Conservation (phyloP, 495 filamentous ascomycete species). For the Pyrenula aspistea region DNA sequence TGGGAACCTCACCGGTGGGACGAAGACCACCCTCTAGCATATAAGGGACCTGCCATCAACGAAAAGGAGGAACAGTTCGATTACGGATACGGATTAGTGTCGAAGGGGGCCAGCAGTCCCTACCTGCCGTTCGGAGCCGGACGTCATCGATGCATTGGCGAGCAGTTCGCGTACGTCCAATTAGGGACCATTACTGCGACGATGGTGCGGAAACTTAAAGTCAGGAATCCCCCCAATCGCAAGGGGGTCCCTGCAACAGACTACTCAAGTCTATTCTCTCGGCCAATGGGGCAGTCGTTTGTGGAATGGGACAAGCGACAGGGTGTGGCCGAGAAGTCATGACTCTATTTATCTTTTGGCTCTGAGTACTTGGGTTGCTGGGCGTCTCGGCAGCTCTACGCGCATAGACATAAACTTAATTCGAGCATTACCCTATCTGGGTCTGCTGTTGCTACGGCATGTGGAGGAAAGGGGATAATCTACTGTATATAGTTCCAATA, state of each 20-base stretch:
- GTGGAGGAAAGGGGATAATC: no score
- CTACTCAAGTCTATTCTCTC: slow-evolving; percentile 40
- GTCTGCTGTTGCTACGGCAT: no score
- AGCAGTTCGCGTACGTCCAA: slow-evolving; percentile 44
- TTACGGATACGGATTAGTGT: slow-evolving; percentile 34
- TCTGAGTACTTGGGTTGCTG: background rate
- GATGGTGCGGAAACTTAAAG: slow-evolving; percentile 33
- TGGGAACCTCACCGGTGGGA: slow-evolving; percentile 47
- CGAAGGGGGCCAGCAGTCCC: slow-evolving; percentile 39
- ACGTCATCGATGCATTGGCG: slow-evolving; percentile 43
- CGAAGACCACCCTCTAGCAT: slow-evolving; percentile 6
- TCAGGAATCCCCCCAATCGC: slow-evolving; percentile 18
- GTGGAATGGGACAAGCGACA: slow-evolving; percentile 26
- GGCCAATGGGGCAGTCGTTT: slow-evolving; percentile 29
- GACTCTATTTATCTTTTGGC: background rate
- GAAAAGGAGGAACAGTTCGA: slow-evolving; percentile 33
- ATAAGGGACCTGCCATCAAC: slow-evolving; percentile 8
- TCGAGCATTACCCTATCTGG: no score
- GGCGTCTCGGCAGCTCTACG: background rate
- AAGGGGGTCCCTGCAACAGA: slow-evolving; percentile 34
- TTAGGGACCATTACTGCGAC: slow-evolving; percentile 33
- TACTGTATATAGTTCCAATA: no score
- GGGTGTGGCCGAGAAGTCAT: background rate
- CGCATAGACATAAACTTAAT: no score
- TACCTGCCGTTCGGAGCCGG: slow-evolving; percentile 46